A percentile compares a stretch with the other conserved stretches of the same genome.
Conservation (phyloP, 1,284 basidiomycete species). For the Cutaneotrichosporon sp. region DNA sequence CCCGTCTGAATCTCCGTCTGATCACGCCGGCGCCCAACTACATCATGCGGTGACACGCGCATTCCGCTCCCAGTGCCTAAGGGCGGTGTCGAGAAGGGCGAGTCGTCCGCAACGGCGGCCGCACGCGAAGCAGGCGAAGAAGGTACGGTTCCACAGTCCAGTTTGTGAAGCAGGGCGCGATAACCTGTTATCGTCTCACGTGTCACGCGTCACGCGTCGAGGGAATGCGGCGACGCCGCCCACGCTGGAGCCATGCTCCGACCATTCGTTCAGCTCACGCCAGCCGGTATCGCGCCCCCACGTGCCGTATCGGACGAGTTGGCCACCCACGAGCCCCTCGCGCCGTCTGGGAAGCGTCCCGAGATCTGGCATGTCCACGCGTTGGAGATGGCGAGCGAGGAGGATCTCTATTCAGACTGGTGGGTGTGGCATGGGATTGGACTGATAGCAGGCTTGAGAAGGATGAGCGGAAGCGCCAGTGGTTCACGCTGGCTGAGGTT, state of each 20-base stretch:
- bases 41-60: neutral
- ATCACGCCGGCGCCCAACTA: too few relatives aligned
- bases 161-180: too few relatives aligned
- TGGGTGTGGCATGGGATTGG: slow-evolving; percentile 9
- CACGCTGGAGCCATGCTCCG: too few relatives aligned
- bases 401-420: slow-evolving; percentile 23
- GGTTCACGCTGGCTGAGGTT: slow-evolving; percentile 22
- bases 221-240: too few relatives aligned
- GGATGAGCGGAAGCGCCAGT: slow-evolving; percentile 30
- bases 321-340: neutral
- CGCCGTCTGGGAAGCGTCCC: neutral
- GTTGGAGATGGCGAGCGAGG: slow-evolving; percentile 18
- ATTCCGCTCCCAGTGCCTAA: slow-evolving; percentile 35
- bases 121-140: slow-evolving; percentile 46
- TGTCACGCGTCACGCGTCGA: too few relatives aligned
- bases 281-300: slow-evolving; percentile 8
- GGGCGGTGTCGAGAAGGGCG: slow-evolving; percentile 44
- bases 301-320: slow-evolving; percentile 6
- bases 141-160: slow-evolving; percentile 26
- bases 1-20: too few relatives aligned
- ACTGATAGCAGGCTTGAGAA: slow-evolving; percentile 30
- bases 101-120: slow-evolving; percentile 41
- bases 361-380: slow-evolving; percentile 37
- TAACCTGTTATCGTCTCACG: too few relatives aligned
- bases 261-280: neutral